phyloP scores from a whole-genome alignment of 257 asterid species.

The Solanum tarapatanum region DNA sequence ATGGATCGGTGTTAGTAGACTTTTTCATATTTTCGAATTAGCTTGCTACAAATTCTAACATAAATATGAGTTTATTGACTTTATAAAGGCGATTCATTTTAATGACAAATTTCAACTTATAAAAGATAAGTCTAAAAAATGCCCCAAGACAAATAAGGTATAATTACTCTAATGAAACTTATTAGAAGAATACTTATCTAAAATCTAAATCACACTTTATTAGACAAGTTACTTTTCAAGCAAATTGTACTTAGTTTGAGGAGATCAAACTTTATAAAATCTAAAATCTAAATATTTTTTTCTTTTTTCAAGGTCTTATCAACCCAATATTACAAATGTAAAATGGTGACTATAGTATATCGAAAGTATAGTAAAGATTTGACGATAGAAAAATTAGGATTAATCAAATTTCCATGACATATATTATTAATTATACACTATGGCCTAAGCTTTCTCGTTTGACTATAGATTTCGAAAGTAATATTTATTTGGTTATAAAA shows the following conservation, averaged over 20 bases:
- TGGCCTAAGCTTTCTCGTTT: no score
- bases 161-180: no score
- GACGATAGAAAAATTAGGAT: background rate
- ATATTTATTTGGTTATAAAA: no score
- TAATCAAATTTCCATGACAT: background rate
- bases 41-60: no score
- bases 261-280: background rate
- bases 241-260: background rate
- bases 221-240: background rate
- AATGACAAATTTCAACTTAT: no score
- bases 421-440: background rate
- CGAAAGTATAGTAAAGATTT: background rate
- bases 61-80: no score
- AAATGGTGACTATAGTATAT: background rate
- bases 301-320: background rate
- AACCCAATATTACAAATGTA: background rate
- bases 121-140: no score
- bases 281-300: no score
- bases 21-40: no score
- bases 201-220: background rate
- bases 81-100: no score
- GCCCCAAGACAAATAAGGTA: no score
- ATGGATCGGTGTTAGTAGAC: no score
- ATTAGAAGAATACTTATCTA: background rate
- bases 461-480: background rate